Conservation (phyloP, 768 basidiomycete genomes). For the Chalciporus sphaerocephalus region DNA sequence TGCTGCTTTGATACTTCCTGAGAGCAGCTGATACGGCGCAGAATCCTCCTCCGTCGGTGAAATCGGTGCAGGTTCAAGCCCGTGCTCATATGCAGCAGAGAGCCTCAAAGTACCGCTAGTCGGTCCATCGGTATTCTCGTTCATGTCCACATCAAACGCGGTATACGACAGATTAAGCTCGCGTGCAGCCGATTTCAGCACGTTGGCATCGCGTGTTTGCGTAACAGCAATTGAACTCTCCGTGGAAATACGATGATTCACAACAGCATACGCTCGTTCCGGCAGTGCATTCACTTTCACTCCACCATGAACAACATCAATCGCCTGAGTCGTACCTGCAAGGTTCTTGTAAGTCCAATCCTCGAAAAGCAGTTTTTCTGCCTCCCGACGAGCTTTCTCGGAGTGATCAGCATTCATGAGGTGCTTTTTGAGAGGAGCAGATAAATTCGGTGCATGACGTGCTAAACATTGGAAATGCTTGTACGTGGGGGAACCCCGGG, state of each 20-base stretch:
- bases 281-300: conserved; percentile 79
- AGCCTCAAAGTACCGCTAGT: conserved; percentile 47
- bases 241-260: conserved; percentile 69
- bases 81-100: conserved; percentile 41
- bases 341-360: conserved; percentile 42
- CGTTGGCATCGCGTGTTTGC: conserved; percentile 40
- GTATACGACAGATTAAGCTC: conserved; percentile 55
- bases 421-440: conserved; percentile 41
- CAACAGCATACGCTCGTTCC: conserved; percentile 61
- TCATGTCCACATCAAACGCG: conserved; percentile 49
- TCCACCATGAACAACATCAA: conserved; percentile 65
- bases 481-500: conserved; percentile 56
- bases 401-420: conserved; percentile 47
- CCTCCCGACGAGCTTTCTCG: conserved; percentile 45
- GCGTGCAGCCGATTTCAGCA: conserved; percentile 42
- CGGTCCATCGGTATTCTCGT: conserved; percentile 27
- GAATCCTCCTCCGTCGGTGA: conserved; percentile 39
- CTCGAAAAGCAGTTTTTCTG: conserved; percentile 46
- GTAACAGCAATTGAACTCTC: conserved; percentile 46
- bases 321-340: conserved; percentile 71
- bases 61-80: conserved; percentile 64
- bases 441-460: conserved; percentile 53
- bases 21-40: conserved; percentile 45
- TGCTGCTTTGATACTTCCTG: conserved; percentile 62
- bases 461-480: conserved; percentile 61